Evolutionary conservation across 2,329 filamentous ascomycete genomes (phyloP), one percentile per base, ranked within the genome.

Genomic region (Aulographum hederae): DNA sequence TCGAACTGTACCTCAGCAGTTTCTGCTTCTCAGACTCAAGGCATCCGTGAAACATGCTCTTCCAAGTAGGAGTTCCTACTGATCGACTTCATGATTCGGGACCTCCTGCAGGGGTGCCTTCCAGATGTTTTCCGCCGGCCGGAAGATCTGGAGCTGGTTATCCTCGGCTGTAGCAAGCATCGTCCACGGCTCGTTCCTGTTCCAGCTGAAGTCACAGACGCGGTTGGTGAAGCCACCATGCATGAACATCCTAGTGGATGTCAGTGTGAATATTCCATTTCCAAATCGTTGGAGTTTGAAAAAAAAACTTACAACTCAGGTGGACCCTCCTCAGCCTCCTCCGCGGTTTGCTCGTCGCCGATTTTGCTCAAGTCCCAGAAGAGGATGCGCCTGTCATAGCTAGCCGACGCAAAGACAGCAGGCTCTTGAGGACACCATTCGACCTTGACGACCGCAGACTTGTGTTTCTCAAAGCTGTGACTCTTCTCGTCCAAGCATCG

Each of bases 221-320:
- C 91, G 78, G 57, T 94, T 94, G 8, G 89, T 98, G 60, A 98
- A 91, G 19, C 89, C 89, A 38, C 89, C 89, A 47, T 98, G 89
- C 85, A 98, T 95, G 58, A 98, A 98, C 2, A 98, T 61, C 29
- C 79, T 84, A 39, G 10, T 8, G 1, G 8, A 6, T 10, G 18
- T 44, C 37, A 46, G 42, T 17, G 34, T 37, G 14, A 27, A 15
- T 18, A 18, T 18, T 17, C 18, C 12, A 3, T 11, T 5, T 14
- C 10, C 12, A 35, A 34, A n/a, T n/a, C n/a, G n/a, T n/a, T n/a
- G n/a, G 16, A 20, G 16, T 28, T 26, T 10, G 29, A 23, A 6
- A 18, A 11, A 36, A 4, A 34, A 11, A 69, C 78, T 57, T 65
- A 89, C 78, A 98, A 64, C 56, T 98, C 89, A 32, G 89, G 86